A percentile compares a stretch with the other conserved stretches of the same genome.
Conservation (phyloP, 805 yeast species). For the Vanderwaltozyma polyspora region DNA sequence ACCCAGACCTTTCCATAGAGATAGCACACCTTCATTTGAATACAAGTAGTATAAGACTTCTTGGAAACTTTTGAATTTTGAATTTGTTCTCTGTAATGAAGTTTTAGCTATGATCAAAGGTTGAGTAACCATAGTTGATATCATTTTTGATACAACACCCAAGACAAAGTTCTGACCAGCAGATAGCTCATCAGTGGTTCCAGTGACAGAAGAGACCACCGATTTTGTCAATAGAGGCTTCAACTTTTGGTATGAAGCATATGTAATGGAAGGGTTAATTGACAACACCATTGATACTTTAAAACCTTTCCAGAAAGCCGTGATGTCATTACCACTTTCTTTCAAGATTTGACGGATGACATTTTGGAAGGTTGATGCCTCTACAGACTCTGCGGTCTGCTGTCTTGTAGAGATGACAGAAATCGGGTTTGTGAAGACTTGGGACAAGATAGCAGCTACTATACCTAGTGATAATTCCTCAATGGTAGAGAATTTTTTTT, state of each 20-base stretch:
- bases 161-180: constrained; percentile 57
- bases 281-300: constrained; percentile 71
- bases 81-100: constrained; percentile 49
- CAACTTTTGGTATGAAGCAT: constrained; percentile 66
- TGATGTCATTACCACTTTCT: constrained; percentile 48
- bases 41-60: constrained; percentile 51
- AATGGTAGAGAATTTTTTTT: constrained; percentile 31
- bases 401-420: constrained; percentile 59
- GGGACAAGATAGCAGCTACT: constrained; percentile 72
- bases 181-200: constrained; percentile 29
- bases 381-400: constrained; percentile 38
- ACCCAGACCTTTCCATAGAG: constrained; percentile 68
- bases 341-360: constrained; percentile 37
- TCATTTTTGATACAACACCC: constrained; percentile 71
- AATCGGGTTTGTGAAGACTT: constrained; percentile 72
- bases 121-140: constrained; percentile 73
- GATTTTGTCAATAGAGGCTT: constrained; percentile 37
- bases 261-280: constrained; percentile 77
- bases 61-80: constrained; percentile 45
- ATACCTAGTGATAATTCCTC: constrained; percentile 69
- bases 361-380: constrained; percentile 18
- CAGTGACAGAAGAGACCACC: constrained; percentile 3
- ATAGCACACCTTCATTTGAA: constrained; percentile 48
- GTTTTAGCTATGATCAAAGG: constrained; percentile 80
- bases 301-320: constrained; percentile 75